phyloP scores from a whole-genome alignment of 306 rosid species.

The Quercus gilva region DNA sequence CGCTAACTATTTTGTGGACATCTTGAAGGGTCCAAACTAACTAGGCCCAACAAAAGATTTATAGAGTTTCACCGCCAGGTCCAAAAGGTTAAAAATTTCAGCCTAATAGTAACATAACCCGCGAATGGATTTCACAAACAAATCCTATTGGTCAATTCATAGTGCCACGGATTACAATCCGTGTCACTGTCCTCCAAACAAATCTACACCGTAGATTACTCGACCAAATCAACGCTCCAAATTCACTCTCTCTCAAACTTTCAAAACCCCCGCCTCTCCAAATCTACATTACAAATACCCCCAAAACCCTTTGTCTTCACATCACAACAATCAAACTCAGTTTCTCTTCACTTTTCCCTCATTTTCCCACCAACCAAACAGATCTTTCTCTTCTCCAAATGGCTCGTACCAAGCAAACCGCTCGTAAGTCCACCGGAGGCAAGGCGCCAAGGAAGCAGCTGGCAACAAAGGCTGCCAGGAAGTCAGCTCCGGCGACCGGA shows the following conservation, averaged over 20 bases:
- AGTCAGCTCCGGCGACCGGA: constrained; percentile 32
- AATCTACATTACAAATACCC: neutral
- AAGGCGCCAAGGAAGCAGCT: constrained; percentile 35
- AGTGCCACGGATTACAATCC: neutral
- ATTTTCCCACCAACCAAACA: neutral
- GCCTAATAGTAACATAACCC: no score
- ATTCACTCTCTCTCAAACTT: neutral
- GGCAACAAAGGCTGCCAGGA: constrained; percentile 25
- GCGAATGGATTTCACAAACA: no score
- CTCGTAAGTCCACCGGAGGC: constrained; percentile 31
- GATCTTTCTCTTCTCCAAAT: neutral
- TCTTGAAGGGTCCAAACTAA: no score
- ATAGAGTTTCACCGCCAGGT: no score
- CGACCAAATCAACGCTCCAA: neutral
- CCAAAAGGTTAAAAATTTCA: no score
- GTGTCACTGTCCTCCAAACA: no score
- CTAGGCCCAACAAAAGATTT: no score
- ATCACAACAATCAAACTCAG: no score
- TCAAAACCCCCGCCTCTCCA: neutral
- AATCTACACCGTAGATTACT: no score
- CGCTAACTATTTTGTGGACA: no score
- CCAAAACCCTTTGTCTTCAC: no score
- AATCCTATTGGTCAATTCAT: neutral
- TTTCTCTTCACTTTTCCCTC: no score
- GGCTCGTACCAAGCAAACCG: constrained; percentile 37